Conservation (phyloP, 176 grass and related monocot genomes). For the Eremochloa ophiuroides region DNA sequence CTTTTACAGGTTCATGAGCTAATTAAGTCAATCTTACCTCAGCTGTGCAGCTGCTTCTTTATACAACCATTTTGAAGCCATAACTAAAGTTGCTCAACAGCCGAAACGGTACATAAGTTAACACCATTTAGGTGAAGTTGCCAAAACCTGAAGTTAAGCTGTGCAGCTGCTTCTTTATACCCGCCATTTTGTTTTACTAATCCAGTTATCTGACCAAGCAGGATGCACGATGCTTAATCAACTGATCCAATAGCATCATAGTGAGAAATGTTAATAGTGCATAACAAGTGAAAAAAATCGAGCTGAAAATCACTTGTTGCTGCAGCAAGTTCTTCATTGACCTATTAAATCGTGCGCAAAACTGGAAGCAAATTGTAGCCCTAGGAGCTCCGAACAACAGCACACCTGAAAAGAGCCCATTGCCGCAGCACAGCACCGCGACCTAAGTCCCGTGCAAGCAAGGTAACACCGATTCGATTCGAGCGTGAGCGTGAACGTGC, state of each 20-base stretch:
- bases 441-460: not conserved
- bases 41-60: conserved; percentile 96
- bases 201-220: conserved; percentile 1
- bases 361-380: not conserved
- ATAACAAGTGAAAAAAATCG: not conserved
- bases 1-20: not conserved
- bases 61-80: conserved; percentile 97
- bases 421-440: conserved; percentile 4
- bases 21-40: conserved; percentile 51
- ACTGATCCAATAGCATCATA: not conserved
- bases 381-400: not conserved
- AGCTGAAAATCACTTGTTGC: conserved; percentile 94
- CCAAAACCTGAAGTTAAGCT: too few relatives aligned
- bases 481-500: not conserved
- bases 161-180: too few relatives aligned
- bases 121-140: conserved; percentile 10
- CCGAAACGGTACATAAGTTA: conserved; percentile 62
- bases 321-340: conserved; percentile 97
- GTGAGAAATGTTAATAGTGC: not conserved
- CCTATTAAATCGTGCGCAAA: conserved; percentile 32
- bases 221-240: not conserved
- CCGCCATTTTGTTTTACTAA: not conserved
- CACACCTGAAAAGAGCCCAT: conserved; percentile 33
- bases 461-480: conserved; percentile 21
- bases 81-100: conserved; percentile 99